These are phyloP conservation scores for Achaetomiella virescens DNA, from an alignment of 495 filamentous ascomycete species.

Conservation along the genomic window DNA sequence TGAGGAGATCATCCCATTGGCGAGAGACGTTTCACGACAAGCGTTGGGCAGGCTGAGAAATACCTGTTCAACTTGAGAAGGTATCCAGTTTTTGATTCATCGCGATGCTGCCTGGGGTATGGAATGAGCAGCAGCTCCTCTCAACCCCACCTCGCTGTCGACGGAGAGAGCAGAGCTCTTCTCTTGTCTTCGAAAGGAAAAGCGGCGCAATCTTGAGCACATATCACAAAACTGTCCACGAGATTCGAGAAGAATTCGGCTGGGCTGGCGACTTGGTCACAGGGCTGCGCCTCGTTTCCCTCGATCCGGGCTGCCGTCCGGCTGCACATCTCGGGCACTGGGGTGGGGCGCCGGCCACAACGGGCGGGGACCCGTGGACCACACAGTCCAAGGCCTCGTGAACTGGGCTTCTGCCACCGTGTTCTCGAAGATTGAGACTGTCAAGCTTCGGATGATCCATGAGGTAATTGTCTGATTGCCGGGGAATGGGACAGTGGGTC, in stretches of 20 bases:
- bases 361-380: conserved; percentile 9
- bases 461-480: conserved; percentile 4
- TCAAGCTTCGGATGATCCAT: conserved; percentile 1
- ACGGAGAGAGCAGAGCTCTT: neutral
- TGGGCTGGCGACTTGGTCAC: conserved; percentile 9
- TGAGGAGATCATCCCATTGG: neutral
- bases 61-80: neutral
- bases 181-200: no score
- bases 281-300: conserved; percentile 3
- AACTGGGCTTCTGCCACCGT: neutral
- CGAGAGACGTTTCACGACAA: neutral
- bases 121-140: neutral
- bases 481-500: conserved; percentile 4
- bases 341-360: conserved; percentile 8
- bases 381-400: conserved; percentile 8
- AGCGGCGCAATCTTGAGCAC: no score
- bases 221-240: neutral
- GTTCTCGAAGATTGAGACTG: conserved; percentile 6
- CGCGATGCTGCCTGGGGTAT: no score
- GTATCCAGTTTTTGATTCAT: neutral
- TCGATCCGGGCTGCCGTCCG: neutral
- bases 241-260: neutral
- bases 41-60: no score
- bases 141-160: neutral
- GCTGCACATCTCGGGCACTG: neutral